phyloP scores from a whole-genome alignment of 345 rosid genomes.

The Salix viminalis region DNA sequence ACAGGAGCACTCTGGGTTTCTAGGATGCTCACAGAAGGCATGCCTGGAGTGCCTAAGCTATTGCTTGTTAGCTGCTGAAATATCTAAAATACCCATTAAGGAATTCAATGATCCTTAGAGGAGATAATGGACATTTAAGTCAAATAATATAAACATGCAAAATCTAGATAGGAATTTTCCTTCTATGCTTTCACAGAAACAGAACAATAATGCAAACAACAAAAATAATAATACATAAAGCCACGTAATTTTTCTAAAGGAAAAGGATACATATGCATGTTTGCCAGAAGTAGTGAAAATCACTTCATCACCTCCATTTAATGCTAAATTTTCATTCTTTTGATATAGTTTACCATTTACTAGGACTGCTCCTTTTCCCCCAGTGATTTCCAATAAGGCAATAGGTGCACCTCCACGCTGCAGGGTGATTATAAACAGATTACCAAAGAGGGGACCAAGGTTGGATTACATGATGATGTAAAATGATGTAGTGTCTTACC shows the following conservation, averaged over 20 bases:
- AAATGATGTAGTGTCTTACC: not conserved
- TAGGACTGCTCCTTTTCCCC: slow-evolving; percentile 77
- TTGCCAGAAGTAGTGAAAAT: slow-evolving; percentile 61
- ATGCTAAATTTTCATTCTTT: slow-evolving; percentile 41
- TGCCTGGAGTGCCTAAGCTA: slow-evolving; percentile 53
- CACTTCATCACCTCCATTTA: slow-evolving; percentile 91
- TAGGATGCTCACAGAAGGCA: slow-evolving; percentile 57
- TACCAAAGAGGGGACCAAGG: not conserved
- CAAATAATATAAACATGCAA: slow-evolving; percentile 5
- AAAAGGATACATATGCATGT: slow-evolving; percentile 96
- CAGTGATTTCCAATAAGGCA: slow-evolving; percentile 65
- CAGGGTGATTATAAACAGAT: not conserved
- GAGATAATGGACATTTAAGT: slow-evolving; percentile 6
- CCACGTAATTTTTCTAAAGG: not conserved
- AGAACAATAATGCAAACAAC: not conserved
- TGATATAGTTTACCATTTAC: slow-evolving; percentile 66
- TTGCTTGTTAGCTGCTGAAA: slow-evolving; percentile 76
- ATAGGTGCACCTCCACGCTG: slow-evolving; percentile 65
- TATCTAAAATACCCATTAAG: slow-evolving; percentile 59
- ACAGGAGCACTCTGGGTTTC: slow-evolving; percentile 67
- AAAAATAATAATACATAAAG: not conserved
- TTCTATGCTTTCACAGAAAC: not conserved
- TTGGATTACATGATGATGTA: not conserved
- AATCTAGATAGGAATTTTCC: not conserved
- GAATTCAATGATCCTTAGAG: slow-evolving; percentile 21